Evolutionary conservation across 139 green algal genomes (phyloP), one percentile per base, ranked within the genome.

Genomic region (Tetraselmis striata): DNA sequence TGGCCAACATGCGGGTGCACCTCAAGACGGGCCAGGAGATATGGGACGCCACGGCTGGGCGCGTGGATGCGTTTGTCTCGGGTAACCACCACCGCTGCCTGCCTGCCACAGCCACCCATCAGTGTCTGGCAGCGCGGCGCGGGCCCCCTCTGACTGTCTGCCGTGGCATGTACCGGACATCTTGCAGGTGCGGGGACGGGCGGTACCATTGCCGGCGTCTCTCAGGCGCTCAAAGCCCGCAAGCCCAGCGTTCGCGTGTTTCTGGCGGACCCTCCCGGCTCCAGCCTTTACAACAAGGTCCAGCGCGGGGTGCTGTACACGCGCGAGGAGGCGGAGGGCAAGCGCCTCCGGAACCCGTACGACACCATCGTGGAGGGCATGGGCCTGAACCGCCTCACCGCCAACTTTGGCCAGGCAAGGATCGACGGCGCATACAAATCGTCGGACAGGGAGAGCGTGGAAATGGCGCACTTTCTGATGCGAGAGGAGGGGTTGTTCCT

Each of bases 361-460:
- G 96, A 99, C 92, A 99, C 96, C 29, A 95, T 97, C 81, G 92
- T 87, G 28, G 93, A 95, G 87, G 94, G 95, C 77, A 92, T 98
- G 1, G 96, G 96, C 59, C 91, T 99, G 85, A 98, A 99, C 87
- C 90, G 96, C 22, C 82, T 98, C 23, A 99, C 96, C 0, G 74
- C 76, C 2, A 99, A 99, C 89, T 98, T 99, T 86, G 76, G 79
- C 18, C 77, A 77, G 25, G 95, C 93, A 1, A 32, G 32, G 0
- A 83, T 97, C 0, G 94, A 98, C 84, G 89, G 84, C 1, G 96
- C 96, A 0, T 94, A 98, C 77, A 85, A 87, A 74, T 83, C 29
- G n/a, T 85, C 76, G 1, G 88, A 92, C 59, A 67, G 32, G 1
- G 93, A 97, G 82, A 90, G 92, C 1, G 93, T 97, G 58, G 92